Conservation (phyloP, 2,329 filamentous ascomycete genomes). For the Mariannaea sp. region DNA sequence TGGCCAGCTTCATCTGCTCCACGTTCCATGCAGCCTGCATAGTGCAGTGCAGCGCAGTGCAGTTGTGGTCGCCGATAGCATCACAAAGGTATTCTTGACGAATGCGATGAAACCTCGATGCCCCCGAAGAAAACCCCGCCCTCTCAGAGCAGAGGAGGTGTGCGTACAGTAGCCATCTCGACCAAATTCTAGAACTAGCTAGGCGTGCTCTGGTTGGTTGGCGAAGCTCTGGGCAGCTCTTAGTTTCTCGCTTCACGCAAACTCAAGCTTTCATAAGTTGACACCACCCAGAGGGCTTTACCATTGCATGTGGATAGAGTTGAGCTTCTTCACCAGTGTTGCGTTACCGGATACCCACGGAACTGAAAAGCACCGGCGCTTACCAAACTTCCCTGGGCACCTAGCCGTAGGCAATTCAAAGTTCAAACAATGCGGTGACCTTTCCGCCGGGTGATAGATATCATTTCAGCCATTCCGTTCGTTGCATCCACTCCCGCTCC, state of each 20-base stretch:
- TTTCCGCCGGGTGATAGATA: constrained; percentile 8
- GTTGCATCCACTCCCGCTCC: neutral
- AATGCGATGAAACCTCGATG: constrained; percentile 11
- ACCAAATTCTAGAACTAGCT: neutral
- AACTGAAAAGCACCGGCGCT: no score
- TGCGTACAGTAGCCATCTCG: neutral
- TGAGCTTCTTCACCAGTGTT: no score
- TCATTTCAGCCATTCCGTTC: neutral
- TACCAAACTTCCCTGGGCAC: no score
- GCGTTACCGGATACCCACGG: neutral
- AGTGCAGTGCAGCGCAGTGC: no score
- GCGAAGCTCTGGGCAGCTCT: neutral
- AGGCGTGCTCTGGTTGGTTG: neutral
- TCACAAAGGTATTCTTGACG: no score
- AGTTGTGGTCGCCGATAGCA: no score
- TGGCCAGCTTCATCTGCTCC: no score
- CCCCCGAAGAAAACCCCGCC: constrained; percentile 4
- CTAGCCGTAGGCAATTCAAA: neutral
- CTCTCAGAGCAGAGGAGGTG: neutral
- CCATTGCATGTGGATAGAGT: neutral
- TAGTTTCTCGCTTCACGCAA: neutral
- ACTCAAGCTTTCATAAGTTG: neutral
- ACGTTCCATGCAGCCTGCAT: no score
- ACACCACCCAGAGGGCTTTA: no score
- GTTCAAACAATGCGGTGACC: constrained; percentile 2